Evolutionary conservation across 176 grass and related monocot species (phyloP), one percentile per base, ranked within the genome.

Genomic region (Musa acuminata): DNA sequence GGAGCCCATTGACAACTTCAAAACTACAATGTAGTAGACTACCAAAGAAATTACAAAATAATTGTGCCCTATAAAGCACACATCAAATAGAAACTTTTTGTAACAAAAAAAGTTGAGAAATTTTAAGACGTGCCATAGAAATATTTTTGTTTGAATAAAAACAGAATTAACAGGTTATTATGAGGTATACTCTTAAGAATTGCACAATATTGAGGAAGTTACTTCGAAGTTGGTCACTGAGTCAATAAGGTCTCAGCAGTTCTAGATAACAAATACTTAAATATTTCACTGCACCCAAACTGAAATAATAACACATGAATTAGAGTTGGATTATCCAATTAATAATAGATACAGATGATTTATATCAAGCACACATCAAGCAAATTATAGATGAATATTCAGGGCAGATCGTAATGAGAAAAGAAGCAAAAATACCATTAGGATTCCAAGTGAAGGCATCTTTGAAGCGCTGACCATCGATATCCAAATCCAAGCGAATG

Each of bases 381-480:
- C 63, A 66, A 12, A 29, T 29, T 29, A 26, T 26, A 57, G n/a
- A n/a, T 19, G 8, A 20, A 19, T 19, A 60, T 14, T 19, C 17
- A 20, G 8, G 57, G 3, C 2, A 17, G 1, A 1, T 60, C n/a
- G 29, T 17, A n/a, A 51, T 5, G 10, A n/a, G 21, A 70, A 21
- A 8, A 51, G 35, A 49, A 70, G 19, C 9, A 70, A n/a, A 69
- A 49, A 66, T 84, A 97, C 94, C 94, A 73, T 78, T 80, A 53
- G 94, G 95, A 78, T 93, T 98, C 95, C 90, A 93, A 13, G 88
- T 89, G 84, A 98, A 98, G 73, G 84, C 86, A 82, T 98, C 95
- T 73, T 89, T 89, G 79, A 89, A 98, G 59, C 82, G 86, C 77
- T 89, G 87, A 1, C 90, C 84, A 64, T 98, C 95, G 23, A 87